A percentile compares a stretch with the other conserved stretches of the same genome.
These are phyloP conservation scores for Zopfia rhizophila DNA, from an alignment of 2,329 filamentous ascomycete species.

Conservation along the genomic window DNA sequence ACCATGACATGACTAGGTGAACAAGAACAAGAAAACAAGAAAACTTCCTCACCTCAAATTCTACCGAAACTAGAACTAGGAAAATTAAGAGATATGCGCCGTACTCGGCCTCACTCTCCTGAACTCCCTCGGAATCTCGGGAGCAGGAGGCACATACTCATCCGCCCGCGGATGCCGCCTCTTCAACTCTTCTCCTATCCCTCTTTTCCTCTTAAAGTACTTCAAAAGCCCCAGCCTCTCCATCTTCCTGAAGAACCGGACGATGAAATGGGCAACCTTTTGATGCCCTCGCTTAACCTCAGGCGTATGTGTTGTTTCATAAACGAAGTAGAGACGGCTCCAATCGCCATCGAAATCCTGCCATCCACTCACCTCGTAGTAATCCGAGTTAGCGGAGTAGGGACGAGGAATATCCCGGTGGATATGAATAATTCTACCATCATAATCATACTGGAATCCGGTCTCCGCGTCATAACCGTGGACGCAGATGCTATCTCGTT, in stretches of 20 bases:
- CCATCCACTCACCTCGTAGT: constrained; percentile 23
- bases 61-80: too few species aligned
- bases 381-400: constrained; percentile 5
- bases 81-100: too few species aligned
- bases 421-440: constrained; percentile 28
- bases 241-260: constrained; percentile 22
- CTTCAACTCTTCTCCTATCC: too few species aligned
- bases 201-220: too few species aligned
- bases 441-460: constrained; percentile 26
- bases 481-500: neutral
- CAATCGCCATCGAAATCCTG: constrained; percentile 13
- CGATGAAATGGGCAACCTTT: constrained; percentile 19
- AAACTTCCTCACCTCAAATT: too few species aligned
- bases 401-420: constrained; percentile 9
- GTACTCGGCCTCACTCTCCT: too few species aligned
- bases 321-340: neutral
- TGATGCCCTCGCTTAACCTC: neutral
- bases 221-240: constrained; percentile 19
- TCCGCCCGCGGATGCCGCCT: too few species aligned
- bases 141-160: too few species aligned
- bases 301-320: constrained; percentile 1
- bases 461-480: constrained; percentile 24
- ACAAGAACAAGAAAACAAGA: too few species aligned
- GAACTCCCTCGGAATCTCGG: too few species aligned
- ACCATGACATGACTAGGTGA: too few species aligned